Evolutionary conservation across 768 basidiomycete species (phyloP).

Genomic region (Hemileccinum impolitum): DNA sequence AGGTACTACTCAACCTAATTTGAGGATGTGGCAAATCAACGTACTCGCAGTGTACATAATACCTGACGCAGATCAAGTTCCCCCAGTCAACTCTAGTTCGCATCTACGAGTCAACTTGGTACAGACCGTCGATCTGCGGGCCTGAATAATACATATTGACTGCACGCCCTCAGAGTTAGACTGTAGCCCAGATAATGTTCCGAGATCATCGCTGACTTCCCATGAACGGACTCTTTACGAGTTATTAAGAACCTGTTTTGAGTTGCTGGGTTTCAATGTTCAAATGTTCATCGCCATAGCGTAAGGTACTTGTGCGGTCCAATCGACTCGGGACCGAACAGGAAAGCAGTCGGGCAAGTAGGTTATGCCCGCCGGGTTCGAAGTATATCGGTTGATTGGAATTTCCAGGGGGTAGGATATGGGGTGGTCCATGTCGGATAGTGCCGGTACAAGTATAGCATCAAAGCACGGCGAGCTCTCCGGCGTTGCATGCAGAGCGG

Average conservation of each 20-base stretch:
- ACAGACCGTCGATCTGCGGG: too few relatives aligned
- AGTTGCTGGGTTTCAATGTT: conserved; percentile 6
- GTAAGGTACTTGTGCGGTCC: neutral
- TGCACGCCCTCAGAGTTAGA: neutral
- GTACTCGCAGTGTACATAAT: too few relatives aligned
- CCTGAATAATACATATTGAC: neutral
- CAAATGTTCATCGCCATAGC: neutral
- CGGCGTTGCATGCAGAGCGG: neutral
- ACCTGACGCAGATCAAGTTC: too few relatives aligned
- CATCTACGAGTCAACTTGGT: too few relatives aligned
- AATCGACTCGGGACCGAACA: conserved; percentile 8
- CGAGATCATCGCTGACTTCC: conserved; percentile 5
- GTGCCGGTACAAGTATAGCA: neutral
- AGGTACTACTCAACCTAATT: too few relatives aligned
- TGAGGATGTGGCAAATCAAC: too few relatives aligned
- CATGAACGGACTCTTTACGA: neutral
- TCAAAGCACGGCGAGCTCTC: neutral
- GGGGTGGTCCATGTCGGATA: neutral
- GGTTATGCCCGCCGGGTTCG: neutral
- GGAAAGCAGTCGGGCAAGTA: neutral
- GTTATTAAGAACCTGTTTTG: conserved; percentile 3
- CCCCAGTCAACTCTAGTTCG: too few relatives aligned
- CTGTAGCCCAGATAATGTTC: conserved; percentile 11
- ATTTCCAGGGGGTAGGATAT: neutral
- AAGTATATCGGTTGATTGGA: neutral